Evolutionary conservation across 106 monocot genomes (phyloP).

Genomic region (Vanilla planifolia): DNA sequence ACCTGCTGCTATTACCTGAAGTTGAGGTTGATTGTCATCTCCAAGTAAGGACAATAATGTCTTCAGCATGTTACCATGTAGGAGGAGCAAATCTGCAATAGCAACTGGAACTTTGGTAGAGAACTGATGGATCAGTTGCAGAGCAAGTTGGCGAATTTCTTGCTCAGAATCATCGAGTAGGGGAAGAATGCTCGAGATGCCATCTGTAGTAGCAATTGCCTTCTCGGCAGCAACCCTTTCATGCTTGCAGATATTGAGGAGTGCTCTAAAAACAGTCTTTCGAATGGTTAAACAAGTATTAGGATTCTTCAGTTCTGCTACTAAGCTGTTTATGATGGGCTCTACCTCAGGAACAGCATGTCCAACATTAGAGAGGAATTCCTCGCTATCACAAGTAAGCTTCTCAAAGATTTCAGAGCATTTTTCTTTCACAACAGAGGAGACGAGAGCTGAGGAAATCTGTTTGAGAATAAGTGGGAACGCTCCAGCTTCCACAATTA

Average conservation of each 20-base stretch:
- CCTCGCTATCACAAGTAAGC: conserved; percentile 12
- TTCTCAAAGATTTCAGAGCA: conserved; percentile 19
- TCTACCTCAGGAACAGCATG: background rate
- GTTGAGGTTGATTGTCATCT: conserved; percentile 8
- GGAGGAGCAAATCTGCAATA: conserved; percentile 10
- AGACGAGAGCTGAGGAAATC: conserved; percentile 4
- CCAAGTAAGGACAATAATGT: conserved; percentile 7
- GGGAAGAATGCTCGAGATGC: conserved; percentile 9
- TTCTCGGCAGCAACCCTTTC: background rate
- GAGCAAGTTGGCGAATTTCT: conserved; percentile 9
- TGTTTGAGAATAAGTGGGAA: conserved; percentile 9
- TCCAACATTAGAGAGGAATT: conserved; percentile 7
- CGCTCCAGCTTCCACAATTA: conserved; percentile 5
- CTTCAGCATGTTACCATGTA: conserved; percentile 6
- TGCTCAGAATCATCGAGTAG: conserved; percentile 12
- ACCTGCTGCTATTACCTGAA: conserved; percentile 6
- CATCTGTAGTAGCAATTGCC: conserved; percentile 5
- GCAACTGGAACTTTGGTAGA: background rate
- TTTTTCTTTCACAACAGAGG: conserved; percentile 3
- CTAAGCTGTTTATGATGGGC: conserved; percentile 14
- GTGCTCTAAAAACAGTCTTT: conserved; percentile 8
- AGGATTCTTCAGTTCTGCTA: conserved; percentile 2
- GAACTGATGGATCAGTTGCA: conserved; percentile 10
- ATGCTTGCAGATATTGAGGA: conserved; percentile 12
- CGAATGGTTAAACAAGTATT: background rate